These are phyloP conservation scores for Pichia californica DNA, from an alignment of 805 yeast genomes.

Conservation along the genomic window DNA sequence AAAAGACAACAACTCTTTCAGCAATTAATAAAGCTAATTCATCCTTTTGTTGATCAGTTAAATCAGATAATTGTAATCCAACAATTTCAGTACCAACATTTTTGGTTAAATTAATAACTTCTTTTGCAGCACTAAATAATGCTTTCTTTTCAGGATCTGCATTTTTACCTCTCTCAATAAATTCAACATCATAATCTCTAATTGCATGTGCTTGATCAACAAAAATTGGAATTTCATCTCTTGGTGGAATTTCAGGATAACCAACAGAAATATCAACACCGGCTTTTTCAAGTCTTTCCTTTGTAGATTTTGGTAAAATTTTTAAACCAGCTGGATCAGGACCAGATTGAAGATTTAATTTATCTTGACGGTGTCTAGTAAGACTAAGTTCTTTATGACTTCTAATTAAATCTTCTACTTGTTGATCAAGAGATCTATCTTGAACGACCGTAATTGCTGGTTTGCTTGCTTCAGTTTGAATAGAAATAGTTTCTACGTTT, in stretches of 20 bases:
- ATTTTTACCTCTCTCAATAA: slow-evolving; percentile 28
- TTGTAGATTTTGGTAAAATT: slow-evolving; percentile 22
- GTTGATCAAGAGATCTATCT: slow-evolving; percentile 12
- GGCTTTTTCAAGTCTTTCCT: slow-evolving; percentile 29
- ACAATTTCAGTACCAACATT: slow-evolving; percentile 44
- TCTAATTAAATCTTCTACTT: slow-evolving; percentile 15
- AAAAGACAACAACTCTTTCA: slow-evolving; percentile 46
- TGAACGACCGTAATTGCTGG: slow-evolving; percentile 1
- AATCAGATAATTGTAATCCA: slow-evolving; percentile 39
- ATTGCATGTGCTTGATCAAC: slow-evolving; percentile 36
- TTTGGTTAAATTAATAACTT: slow-evolving; percentile 37
- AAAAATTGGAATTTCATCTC: slow-evolving; percentile 30
- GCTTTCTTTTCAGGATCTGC: slow-evolving; percentile 40
- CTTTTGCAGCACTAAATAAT: slow-evolving; percentile 33
- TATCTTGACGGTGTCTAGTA: slow-evolving; percentile 4
- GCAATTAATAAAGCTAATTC: slow-evolving; percentile 42
- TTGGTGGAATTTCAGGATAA: slow-evolving; percentile 34
- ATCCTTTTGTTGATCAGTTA: slow-evolving; percentile 38
- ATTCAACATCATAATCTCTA: slow-evolving; percentile 30
- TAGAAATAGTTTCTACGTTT: too few relatives aligned
- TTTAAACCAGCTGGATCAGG: slow-evolving; percentile 17
- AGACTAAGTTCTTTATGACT: slow-evolving; percentile 6
- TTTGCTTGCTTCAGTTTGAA: background rate
- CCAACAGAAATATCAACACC: slow-evolving; percentile 33
- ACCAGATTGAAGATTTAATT: slow-evolving; percentile 7